These are phyloP conservation scores for Stagonosporopsis cucurbitacearum DNA, from an alignment of 2,329 filamentous ascomycete species.

Conservation along the genomic window DNA sequence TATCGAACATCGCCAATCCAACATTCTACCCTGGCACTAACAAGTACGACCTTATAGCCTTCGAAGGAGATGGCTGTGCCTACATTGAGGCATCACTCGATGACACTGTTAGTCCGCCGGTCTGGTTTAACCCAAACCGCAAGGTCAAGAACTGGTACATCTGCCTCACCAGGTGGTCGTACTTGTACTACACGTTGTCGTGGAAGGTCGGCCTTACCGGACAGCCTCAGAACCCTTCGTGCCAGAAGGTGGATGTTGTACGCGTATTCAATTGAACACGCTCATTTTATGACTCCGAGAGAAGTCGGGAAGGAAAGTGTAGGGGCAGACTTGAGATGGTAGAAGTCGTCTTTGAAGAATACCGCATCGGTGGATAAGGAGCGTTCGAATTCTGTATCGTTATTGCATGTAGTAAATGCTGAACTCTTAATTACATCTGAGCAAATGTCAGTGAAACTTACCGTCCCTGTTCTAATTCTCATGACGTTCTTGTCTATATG, in stretches of 20 bases:
- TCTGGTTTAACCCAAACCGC: conserved; percentile 2
- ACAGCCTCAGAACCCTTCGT: conserved; percentile 53
- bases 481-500: background rate
- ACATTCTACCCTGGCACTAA: conserved; percentile 43
- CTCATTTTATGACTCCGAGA: background rate
- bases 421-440: background rate
- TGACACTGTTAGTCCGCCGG: conserved; percentile 46
- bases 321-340: background rate
- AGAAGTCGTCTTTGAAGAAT: background rate
- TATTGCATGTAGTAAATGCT: background rate
- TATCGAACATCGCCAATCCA: conserved; percentile 51
- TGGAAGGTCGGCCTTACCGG: conserved; percentile 49
- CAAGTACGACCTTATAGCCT: conserved; percentile 40
- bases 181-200: conserved; percentile 49
- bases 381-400: background rate
- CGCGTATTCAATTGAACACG: conserved; percentile 31
- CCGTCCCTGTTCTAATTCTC: background rate
- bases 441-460: background rate
- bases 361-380: background rate
- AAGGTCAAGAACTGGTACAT: conserved; percentile 52
- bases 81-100: conserved; percentile 46
- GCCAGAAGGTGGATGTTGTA: conserved; percentile 49
- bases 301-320: background rate
- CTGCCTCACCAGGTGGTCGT: conserved; percentile 48
- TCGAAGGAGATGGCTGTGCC: conserved; percentile 47